Conservation (phyloP, 2,329 filamentous ascomycete genomes). For the Colletotrichum limetticola region DNA sequence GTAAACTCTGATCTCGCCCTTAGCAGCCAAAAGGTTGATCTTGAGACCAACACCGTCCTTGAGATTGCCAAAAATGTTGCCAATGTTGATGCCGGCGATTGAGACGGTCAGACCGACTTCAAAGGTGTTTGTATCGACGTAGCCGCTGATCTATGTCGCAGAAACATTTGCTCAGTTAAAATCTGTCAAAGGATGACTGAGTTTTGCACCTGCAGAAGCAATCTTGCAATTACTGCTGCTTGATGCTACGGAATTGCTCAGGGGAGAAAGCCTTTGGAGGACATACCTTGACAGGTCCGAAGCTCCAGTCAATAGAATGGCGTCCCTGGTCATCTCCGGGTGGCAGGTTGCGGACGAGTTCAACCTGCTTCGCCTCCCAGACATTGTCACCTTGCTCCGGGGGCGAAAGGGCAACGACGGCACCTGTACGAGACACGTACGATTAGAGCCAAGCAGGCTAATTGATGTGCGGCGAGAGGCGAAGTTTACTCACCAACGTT, state of each 20-base stretch:
- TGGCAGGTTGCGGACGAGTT: neutral
- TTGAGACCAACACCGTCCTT: constrained; percentile 22
- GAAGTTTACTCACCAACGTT: no score
- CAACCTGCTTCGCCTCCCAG: no score
- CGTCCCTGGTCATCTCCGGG: neutral
- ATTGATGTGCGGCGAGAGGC: no score
- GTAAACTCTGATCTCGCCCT: constrained; percentile 21
- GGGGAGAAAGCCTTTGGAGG: no score
- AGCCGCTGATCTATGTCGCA: neutral
- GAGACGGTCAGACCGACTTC: neutral
- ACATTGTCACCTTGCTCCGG: no score
- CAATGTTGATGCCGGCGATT: constrained; percentile 12
- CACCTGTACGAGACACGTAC: no score
- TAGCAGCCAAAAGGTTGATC: neutral
- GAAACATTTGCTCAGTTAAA: neutral
- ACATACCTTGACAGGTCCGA: neutral
- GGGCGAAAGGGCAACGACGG: no score
- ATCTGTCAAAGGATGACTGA: neutral
- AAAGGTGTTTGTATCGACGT: constrained; percentile 6
- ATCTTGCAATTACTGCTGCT: no score
- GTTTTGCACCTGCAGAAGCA: no score
- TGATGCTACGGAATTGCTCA: no score
- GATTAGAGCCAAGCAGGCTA: no score
- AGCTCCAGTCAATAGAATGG: neutral
- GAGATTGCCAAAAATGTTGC: constrained; percentile 22